A percentile compares a stretch with the other conserved stretches of the same genome.
phyloP scores from a whole-genome alignment of 2,329 filamentous ascomycete species.

The Aaosphaeria arxii region DNA sequence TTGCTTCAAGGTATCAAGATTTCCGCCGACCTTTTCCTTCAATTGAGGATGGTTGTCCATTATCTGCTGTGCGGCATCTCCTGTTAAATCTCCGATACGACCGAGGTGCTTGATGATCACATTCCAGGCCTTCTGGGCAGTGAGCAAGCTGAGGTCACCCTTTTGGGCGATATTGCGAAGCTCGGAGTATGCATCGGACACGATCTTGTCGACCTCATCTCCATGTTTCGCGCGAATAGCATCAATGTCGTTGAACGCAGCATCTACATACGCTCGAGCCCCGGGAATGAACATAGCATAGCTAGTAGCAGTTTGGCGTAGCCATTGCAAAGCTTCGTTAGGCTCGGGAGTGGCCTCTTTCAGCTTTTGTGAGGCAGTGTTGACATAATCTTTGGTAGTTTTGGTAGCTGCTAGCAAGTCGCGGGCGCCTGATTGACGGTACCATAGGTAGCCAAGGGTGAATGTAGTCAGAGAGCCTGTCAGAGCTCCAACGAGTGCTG shows the following conservation, averaged over 20 bases:
- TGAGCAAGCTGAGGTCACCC: conserved; percentile 61
- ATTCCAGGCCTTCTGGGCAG: conserved; percentile 59
- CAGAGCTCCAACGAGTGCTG: conserved; percentile 47
- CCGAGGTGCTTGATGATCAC: conserved; percentile 61
- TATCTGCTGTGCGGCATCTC: conserved; percentile 61
- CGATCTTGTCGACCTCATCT: conserved; percentile 67
- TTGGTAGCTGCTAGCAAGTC: conserved; percentile 49
- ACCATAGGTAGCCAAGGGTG: conserved; percentile 50
- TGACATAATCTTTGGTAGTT: conserved; percentile 60
- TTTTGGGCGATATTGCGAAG: conserved; percentile 60
- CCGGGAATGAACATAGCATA: conserved; percentile 73
- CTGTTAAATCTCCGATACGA: conserved; percentile 59
- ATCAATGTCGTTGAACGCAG: conserved; percentile 68
- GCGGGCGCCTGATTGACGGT: conserved; percentile 52
- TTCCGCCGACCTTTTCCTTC: conserved; percentile 69
- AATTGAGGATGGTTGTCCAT: conserved; percentile 70
- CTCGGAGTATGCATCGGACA: conserved; percentile 65
- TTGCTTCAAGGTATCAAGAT: conserved; percentile 65
- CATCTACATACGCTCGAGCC: conserved; percentile 65
- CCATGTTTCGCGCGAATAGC: conserved; percentile 64
- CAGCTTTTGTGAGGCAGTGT: conserved; percentile 58
- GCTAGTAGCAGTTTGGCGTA: conserved; percentile 64
- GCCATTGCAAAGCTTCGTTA: conserved; percentile 64
- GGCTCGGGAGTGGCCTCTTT: conserved; percentile 62
- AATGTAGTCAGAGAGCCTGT: conserved; percentile 50